These are phyloP conservation scores for Mycena leptocephala DNA, from an alignment of 768 basidiomycete genomes.

Conservation along the genomic window DNA sequence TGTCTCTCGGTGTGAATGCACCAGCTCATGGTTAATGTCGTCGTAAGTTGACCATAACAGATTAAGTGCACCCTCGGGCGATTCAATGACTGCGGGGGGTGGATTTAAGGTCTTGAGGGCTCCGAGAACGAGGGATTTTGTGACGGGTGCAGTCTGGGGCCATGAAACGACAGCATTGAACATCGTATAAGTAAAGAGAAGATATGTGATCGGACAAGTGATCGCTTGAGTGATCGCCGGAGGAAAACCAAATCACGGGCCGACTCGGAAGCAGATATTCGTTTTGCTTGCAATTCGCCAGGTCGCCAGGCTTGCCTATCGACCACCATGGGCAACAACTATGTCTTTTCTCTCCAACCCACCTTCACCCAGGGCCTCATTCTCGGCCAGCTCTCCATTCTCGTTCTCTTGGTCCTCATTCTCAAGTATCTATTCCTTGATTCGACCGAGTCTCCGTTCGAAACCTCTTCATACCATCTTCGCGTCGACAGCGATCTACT, in stretches of 20 bases:
- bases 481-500: constrained; percentile 66
- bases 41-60: constrained; percentile 95
- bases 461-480: constrained; percentile 74
- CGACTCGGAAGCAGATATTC: neutral
- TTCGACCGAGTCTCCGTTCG: constrained; percentile 72
- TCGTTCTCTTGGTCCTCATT: constrained; percentile 82
- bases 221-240: neutral
- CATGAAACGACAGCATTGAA: constrained; percentile 56
- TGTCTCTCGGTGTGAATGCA: constrained; percentile 62
- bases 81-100: constrained; percentile 39
- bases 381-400: constrained; percentile 92
- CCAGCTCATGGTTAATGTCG: constrained; percentile 83
- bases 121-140: constrained; percentile 60
- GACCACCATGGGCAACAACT: constrained; percentile 66
- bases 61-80: constrained; percentile 44
- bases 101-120: constrained; percentile 50
- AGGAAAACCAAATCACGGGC: neutral
- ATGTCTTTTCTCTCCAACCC: constrained; percentile 83
- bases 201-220: neutral
- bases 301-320: constrained; percentile 16
- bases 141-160: constrained; percentile 68
- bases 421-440: constrained; percentile 98
- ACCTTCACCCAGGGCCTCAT: constrained; percentile 97
- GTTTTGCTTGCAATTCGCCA: neutral
- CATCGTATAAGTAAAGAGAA: constrained; percentile 10